Evolutionary conservation across 2,329 filamentous ascomycete species (phyloP).

Genomic region (Delphinella strobiligena): DNA sequence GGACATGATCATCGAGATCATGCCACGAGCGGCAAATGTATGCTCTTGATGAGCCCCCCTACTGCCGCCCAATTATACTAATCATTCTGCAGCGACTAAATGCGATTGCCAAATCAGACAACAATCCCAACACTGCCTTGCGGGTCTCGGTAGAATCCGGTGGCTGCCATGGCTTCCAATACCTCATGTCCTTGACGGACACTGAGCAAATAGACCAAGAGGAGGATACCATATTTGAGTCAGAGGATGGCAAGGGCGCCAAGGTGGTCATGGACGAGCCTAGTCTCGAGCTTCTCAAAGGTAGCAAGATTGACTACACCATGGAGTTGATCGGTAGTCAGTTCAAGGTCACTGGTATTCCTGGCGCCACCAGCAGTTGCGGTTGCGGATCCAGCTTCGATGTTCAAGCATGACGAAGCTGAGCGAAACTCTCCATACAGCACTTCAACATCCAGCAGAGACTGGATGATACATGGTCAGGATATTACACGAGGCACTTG

Average conservation of each 20-base stretch:
- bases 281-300: slow-evolving; percentile 77
- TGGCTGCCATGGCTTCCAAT: slow-evolving; percentile 96
- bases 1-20: slow-evolving; percentile 74
- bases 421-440: too few relatives aligned
- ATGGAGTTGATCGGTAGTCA: slow-evolving; percentile 90
- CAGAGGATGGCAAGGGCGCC: slow-evolving; percentile 36
- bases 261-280: slow-evolving; percentile 82
- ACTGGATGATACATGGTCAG: too few relatives aligned
- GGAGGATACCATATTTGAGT: slow-evolving; percentile 83
- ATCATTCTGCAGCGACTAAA: slow-evolving; percentile 44
- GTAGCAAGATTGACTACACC: slow-evolving; percentile 92
- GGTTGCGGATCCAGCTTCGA: slow-evolving; percentile 97
- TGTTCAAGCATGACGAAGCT: slow-evolving; percentile 40
- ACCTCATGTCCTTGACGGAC: slow-evolving; percentile 75
- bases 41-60: slow-evolving; percentile 12
- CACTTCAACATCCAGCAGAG: too few relatives aligned
- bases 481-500: too few relatives aligned
- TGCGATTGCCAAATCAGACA: slow-evolving; percentile 42
- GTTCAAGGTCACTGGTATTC: slow-evolving; percentile 95
- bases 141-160: slow-evolving; percentile 86
- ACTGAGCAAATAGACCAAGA: slow-evolving; percentile 47
- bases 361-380: slow-evolving; percentile 82
- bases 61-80: neutral
- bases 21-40: slow-evolving; percentile 69
- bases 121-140: slow-evolving; percentile 71